Evolutionary conservation across 2,329 filamentous ascomycete genomes (phyloP), one percentile per base, ranked within the genome.

Genomic region (Talaromyces sp.): DNA sequence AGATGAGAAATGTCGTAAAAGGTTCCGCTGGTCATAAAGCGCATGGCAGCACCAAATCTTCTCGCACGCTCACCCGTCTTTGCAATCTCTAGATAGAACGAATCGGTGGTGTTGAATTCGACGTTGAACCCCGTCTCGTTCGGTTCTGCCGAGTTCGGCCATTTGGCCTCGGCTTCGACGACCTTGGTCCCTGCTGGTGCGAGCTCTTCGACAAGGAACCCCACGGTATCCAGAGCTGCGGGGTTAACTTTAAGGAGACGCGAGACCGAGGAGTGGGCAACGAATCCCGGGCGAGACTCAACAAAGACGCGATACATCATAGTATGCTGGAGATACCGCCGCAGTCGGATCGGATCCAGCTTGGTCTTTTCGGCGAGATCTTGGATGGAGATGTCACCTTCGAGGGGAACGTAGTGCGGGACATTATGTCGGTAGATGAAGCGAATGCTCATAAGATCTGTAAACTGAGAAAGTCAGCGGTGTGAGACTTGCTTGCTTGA

Each of bases 401-500:
- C n/a, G 3, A 37, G 31, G 8, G 52, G 52, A 22, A 57, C 52
- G 39, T 57, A 37, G 6, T 57, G 33, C 5, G 52, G 52, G 22
- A 57, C 33, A 22, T 57, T 57, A 39, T 57, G 37, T 37, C 52
- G 52, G 52, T 57, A 57, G n/a, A 57, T 57, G 16, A 57, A 57
- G 8, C 52, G 52, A 19, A 57, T 19, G 33, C 52, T 57, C 14
- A 57, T 33, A 13, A 57, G 52, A 57, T 57, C 52, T 10, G n/a
- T 57, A 33, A 57, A 57, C 52, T 57, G 31, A 19, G n/a, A n/a
- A 37, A 58, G 13, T 41, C 1, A 22, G 37, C 37, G 10, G 16
- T 37, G 16, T 16, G 7, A 22, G 22, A 22, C 22, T 22, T 22
- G 22, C 1, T 22, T 22, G 14, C 16, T 27, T 11, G 3, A 6